Conservation (phyloP, 2,329 filamentous ascomycete genomes). For the Pseudogymnoascus sp. region DNA sequence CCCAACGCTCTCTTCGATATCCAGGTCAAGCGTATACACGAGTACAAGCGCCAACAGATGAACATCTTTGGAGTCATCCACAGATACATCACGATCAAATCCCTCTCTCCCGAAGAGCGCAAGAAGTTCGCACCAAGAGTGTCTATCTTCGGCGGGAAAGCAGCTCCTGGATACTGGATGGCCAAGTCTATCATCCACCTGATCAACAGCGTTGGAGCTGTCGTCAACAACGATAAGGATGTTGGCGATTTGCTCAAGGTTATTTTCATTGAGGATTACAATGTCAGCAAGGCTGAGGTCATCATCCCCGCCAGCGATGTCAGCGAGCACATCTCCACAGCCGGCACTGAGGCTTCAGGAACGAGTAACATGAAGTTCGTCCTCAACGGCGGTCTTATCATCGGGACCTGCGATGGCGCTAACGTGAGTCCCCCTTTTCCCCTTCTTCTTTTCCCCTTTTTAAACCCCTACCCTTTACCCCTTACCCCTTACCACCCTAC, state of each 20-base stretch:
- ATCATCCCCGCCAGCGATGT: slow-evolving; percentile 91
- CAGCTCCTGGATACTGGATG: slow-evolving; percentile 99
- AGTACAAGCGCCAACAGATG: slow-evolving; percentile 98
- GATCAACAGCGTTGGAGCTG: slow-evolving; percentile 80
- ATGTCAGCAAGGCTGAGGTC: slow-evolving; percentile 98
- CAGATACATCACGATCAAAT: slow-evolving; percentile 83
- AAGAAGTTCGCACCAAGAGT: slow-evolving; percentile 84
- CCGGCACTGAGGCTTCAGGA: slow-evolving; percentile 82
- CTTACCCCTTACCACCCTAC: slow-evolving; percentile 7
- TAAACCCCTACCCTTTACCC: not conserved
- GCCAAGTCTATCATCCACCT: slow-evolving; percentile 98
- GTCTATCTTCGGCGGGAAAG: slow-evolving; percentile 95
- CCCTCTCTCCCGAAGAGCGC: slow-evolving; percentile 69
- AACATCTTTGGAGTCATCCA: slow-evolving; percentile 99
- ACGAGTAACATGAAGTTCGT: slow-evolving; percentile 99
- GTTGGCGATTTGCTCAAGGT: slow-evolving; percentile 94
- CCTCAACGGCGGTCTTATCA: slow-evolving; percentile 91
- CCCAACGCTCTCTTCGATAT: slow-evolving; percentile 87
- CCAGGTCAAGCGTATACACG: slow-evolving; percentile 97
- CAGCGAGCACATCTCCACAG: slow-evolving; percentile 97
- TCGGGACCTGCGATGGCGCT: slow-evolving; percentile 94
- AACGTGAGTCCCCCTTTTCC: slow-evolving; percentile 57
- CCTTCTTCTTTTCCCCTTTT: too few relatives aligned
- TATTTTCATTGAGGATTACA: slow-evolving; percentile 96
- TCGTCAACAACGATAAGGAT: slow-evolving; percentile 88